Evolutionary conservation across 2,329 filamentous ascomycete species (phyloP), one percentile per base, ranked within the genome.

Genomic region (Diaporthe humulicola): DNA sequence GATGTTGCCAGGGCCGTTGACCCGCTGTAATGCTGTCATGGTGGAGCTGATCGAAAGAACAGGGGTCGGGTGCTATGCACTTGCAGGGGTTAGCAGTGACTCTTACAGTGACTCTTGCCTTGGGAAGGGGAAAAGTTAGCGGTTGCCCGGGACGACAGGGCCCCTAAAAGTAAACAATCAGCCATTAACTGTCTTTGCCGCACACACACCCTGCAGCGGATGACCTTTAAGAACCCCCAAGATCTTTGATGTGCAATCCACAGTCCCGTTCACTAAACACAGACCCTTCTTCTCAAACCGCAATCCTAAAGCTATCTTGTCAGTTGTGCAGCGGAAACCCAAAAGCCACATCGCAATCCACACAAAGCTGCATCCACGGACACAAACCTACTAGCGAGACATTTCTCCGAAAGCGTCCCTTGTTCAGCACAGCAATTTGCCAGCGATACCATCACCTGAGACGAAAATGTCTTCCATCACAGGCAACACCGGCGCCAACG

Each of bases 381-480:
- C 74, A 66, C 40, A 58, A 36, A 52, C 25, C 56, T n/a, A 15
- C 40, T 38, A 38, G 50, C 60, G 8, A 36, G 45, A 69, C 42
- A 70, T 52, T 64, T 28, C 22, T 45, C 38, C 25, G 14, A 30
- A 58, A 71, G 67, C 74, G 56, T 64, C 52, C 50, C 54, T 45
- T 58, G 25, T 30, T 33, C 48, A 17, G 28, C 22, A 33, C 64
- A 61, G 70, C 15, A 52, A 30, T 33, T 33, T 28, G 30, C 61
- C 52, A 72, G 56, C 38, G 19, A 72, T n/a, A 56, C 36, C 48
- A 28, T 19, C 57, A 30, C 6, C 54, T 25, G 7, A 69, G 14
- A 90, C 81, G 64, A 82, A 77, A 78, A 93, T 92, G 90, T 89
- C 89, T 82, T 81, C 73, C 12, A 45, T 38, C 48, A 56, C 38